phyloP scores from a whole-genome alignment of 2,329 filamentous ascomycete species.

The Endocalyx cinctus region DNA sequence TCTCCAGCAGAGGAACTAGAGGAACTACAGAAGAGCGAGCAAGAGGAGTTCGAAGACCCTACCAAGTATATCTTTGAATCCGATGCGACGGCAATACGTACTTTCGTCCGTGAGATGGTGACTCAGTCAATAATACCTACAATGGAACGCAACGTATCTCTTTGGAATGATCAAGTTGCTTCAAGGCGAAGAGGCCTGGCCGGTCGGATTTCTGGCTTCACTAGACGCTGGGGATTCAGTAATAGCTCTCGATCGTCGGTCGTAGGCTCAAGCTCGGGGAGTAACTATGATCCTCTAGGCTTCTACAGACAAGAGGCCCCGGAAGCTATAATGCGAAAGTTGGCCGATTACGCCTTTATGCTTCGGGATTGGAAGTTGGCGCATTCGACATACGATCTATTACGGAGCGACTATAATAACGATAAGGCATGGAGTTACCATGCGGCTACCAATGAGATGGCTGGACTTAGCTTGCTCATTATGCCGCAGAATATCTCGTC shows the following conservation, averaged over 20 bases:
- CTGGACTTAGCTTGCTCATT: conserved; percentile 76
- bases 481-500: conserved; percentile 66
- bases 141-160: conserved; percentile 86
- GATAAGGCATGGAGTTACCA: conserved; percentile 98
- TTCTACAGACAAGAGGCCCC: conserved; percentile 81
- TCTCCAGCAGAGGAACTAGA: conserved; percentile 80
- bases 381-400: conserved; percentile 83
- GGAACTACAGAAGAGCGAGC: conserved; percentile 64
- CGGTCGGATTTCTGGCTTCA: conserved; percentile 91
- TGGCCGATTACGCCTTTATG: conserved; percentile 97
- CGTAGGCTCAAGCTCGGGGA: conserved; percentile 43
- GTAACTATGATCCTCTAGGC: conserved; percentile 74
- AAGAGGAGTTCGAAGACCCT: conserved; percentile 67
- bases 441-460: conserved; percentile 93
- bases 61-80: conserved; percentile 85
- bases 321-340: conserved; percentile 86
- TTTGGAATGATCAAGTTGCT: conserved; percentile 97
- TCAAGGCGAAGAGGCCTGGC: conserved; percentile 83
- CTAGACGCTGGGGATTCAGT: conserved; percentile 85
- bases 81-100: conserved; percentile 80
- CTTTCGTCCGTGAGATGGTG: conserved; percentile 90
- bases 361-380: conserved; percentile 92
- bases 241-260: conserved; percentile 57
- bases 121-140: conserved; percentile 91
- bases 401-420: conserved; percentile 84